A percentile compares a stretch with the other conserved stretches of the same genome.
These are phyloP conservation scores for Starmera quercuum DNA, from an alignment of 805 yeast genomes.

Conservation along the genomic window DNA sequence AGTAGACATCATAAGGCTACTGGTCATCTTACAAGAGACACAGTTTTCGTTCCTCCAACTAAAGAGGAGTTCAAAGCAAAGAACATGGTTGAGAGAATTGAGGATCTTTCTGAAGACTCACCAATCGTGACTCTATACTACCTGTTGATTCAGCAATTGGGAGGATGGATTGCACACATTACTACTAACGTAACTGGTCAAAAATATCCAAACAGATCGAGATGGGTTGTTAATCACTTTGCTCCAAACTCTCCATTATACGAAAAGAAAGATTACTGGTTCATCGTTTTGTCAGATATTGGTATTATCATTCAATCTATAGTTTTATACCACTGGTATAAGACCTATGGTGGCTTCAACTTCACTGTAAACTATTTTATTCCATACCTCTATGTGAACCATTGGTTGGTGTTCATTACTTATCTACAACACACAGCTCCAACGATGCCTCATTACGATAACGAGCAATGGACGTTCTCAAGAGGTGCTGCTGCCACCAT, in stretches of 20 bases:
- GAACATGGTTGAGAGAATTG: slow-evolving; percentile 31
- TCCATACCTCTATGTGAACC: slow-evolving; percentile 78
- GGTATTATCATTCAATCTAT: slow-evolving; percentile 52
- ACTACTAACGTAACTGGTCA: slow-evolving; percentile 74
- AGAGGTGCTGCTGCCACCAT: slow-evolving; percentile 89
- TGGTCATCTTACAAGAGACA: slow-evolving; percentile 74
- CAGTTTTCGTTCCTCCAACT: slow-evolving; percentile 76
- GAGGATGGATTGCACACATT: slow-evolving; percentile 70
- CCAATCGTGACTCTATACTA: slow-evolving; percentile 56
- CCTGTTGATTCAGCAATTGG: slow-evolving; percentile 61
- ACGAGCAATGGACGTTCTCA: slow-evolving; percentile 73
- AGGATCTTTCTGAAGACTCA: slow-evolving; percentile 64
- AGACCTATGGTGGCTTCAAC: slow-evolving; percentile 55
- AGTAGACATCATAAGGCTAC: slow-evolving; percentile 89
- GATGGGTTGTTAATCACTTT: slow-evolving; percentile 55
- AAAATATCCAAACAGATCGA: slow-evolving; percentile 39
- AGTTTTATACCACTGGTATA: slow-evolving; percentile 52
- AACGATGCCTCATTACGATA: slow-evolving; percentile 71
- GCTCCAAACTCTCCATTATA: slow-evolving; percentile 68
- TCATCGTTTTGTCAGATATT: slow-evolving; percentile 62
- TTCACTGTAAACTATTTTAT: slow-evolving; percentile 62
- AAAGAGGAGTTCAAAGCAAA: slow-evolving; percentile 43
- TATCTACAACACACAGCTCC: slow-evolving; percentile 81
- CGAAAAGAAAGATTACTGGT: slow-evolving; percentile 66
- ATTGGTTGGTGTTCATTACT: slow-evolving; percentile 86